phyloP scores from a whole-genome alignment of 2,329 filamentous ascomycete species.

The Zymoseptoria passerinii region DNA sequence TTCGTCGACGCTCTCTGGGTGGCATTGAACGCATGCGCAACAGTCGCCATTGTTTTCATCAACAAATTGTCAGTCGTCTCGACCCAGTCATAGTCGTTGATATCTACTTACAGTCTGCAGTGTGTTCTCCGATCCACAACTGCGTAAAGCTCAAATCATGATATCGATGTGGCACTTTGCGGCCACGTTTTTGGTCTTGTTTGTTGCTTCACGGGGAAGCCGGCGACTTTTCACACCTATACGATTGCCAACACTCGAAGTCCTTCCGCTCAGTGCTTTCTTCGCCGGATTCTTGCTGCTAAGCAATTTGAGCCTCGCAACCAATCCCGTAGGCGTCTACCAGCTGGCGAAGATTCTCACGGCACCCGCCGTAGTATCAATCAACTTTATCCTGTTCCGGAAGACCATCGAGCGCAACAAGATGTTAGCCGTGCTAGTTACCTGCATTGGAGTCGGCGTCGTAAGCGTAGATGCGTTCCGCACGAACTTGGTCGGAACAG shows the following conservation, averaged over 20 bases:
- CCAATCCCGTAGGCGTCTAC: slow-evolving; percentile 6
- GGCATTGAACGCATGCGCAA: slow-evolving; percentile 2
- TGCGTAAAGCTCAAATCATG: slow-evolving; percentile 4
- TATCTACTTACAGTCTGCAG: background rate
- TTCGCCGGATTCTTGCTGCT: slow-evolving; percentile 5
- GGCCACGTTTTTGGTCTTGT: slow-evolving; percentile 2
- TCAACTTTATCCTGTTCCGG: slow-evolving; percentile 4
- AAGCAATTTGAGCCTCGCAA: slow-evolving; percentile 3
- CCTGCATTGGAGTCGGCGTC: slow-evolving; percentile 1
- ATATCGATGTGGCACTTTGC: slow-evolving; percentile 6
- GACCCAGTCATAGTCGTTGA: background rate
- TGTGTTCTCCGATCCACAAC: slow-evolving; percentile 2
- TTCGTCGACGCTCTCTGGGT: slow-evolving; percentile 4
- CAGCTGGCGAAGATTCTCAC: slow-evolving; percentile 6
- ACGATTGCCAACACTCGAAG: slow-evolving; percentile 1
- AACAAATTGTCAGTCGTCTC: slow-evolving; percentile 1
- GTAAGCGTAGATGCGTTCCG: slow-evolving; percentile 3
- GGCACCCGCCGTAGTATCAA: slow-evolving; percentile 1
- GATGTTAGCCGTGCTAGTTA: slow-evolving; percentile 2
- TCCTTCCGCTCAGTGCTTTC: slow-evolving; percentile 6
- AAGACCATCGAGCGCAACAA: slow-evolving; percentile 1
- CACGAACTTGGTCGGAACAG: slow-evolving; percentile 1
- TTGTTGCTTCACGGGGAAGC: background rate
- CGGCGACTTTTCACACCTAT: slow-evolving; percentile 2
- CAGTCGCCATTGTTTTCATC: slow-evolving; percentile 4